Evolutionary conservation across 108 stramenopile species (phyloP).

Genomic region (Bacterosira constricta): DNA sequence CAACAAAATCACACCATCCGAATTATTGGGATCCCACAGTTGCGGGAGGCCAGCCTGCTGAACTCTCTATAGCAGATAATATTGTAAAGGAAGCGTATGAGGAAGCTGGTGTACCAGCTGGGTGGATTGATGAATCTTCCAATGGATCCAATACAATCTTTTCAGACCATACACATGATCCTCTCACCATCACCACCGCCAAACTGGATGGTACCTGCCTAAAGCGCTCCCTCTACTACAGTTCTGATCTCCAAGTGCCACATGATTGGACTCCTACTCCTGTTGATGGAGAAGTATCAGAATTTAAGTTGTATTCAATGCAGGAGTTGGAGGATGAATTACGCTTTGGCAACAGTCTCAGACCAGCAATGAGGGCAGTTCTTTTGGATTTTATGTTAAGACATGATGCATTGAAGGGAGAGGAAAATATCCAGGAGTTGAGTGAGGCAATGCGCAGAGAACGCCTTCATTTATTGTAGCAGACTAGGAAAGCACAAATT

Average conservation of each 20-base stretch:
- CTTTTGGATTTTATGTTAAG: constrained; percentile 41
- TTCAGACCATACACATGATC: constrained; percentile 20
- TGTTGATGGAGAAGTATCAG: constrained; percentile 47
- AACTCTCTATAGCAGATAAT: constrained; percentile 35
- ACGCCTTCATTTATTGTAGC: constrained; percentile 26
- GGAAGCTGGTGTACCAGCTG: constrained; percentile 46
- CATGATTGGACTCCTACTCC: constrained; percentile 22
- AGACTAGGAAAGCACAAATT: not conserved
- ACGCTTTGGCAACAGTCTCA: constrained; percentile 22
- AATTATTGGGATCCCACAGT: constrained; percentile 53
- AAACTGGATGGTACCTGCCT: constrained; percentile 44
- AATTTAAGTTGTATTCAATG: constrained; percentile 39
- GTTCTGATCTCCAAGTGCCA: constrained; percentile 42
- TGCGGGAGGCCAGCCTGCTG: constrained; percentile 45
- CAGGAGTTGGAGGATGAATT: constrained; percentile 42
- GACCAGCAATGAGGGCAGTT: constrained; percentile 47
- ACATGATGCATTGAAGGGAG: constrained; percentile 28
- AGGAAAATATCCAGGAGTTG: constrained; percentile 15
- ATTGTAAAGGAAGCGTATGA: constrained; percentile 48
- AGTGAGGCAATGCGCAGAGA: constrained; percentile 33
- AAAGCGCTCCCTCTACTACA: constrained; percentile 51
- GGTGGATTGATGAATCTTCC: constrained; percentile 6
- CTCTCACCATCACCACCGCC: constrained; percentile 41
- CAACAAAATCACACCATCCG: constrained; percentile 49
- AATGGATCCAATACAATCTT: constrained; percentile 5